phyloP scores from a whole-genome alignment of 2,329 filamentous ascomycete species.

The Onygenales sp. region DNA sequence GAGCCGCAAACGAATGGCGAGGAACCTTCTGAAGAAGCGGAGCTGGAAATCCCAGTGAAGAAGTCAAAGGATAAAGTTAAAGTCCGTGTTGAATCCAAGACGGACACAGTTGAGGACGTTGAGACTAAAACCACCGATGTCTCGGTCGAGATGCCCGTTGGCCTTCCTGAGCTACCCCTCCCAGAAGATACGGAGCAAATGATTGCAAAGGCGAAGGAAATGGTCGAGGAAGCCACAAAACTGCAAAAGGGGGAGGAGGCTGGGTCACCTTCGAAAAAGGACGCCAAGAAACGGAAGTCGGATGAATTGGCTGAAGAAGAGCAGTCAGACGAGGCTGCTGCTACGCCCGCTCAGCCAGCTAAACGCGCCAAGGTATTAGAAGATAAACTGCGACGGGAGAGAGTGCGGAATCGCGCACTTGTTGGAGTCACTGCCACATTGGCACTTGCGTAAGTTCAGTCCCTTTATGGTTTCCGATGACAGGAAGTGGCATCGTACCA shows the following conservation, averaged over 20 bases:
- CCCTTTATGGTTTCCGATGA: neutral
- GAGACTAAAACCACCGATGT: slow-evolving; percentile 49
- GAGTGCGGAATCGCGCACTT: slow-evolving; percentile 74
- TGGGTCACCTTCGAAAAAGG: slow-evolving; percentile 16
- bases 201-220: slow-evolving; percentile 76
- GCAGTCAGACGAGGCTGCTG: slow-evolving; percentile 22
- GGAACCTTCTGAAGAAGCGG: slow-evolving; percentile 23
- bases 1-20: slow-evolving; percentile 12
- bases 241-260: slow-evolving; percentile 28
- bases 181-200: slow-evolving; percentile 72
- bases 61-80: slow-evolving; percentile 43
- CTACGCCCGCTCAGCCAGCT: slow-evolving; percentile 35
- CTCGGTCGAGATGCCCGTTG: slow-evolving; percentile 64
- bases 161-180: slow-evolving; percentile 54
- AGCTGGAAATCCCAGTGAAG: slow-evolving; percentile 2
- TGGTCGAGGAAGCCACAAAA: slow-evolving; percentile 65
- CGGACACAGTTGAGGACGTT: slow-evolving; percentile 42
- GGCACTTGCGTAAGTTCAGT: slow-evolving; percentile 70
- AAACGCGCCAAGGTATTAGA: slow-evolving; percentile 67
- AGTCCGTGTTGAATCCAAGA: slow-evolving; percentile 55
- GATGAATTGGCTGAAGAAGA: slow-evolving; percentile 53
- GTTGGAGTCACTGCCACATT: slow-evolving; percentile 80
- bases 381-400: slow-evolving; percentile 72
- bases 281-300: slow-evolving; percentile 60
- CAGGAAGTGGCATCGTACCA: neutral